Conservation (phyloP, 202 grass and related monocot species). For the Thinopyrum obtusiflorum region DNA sequence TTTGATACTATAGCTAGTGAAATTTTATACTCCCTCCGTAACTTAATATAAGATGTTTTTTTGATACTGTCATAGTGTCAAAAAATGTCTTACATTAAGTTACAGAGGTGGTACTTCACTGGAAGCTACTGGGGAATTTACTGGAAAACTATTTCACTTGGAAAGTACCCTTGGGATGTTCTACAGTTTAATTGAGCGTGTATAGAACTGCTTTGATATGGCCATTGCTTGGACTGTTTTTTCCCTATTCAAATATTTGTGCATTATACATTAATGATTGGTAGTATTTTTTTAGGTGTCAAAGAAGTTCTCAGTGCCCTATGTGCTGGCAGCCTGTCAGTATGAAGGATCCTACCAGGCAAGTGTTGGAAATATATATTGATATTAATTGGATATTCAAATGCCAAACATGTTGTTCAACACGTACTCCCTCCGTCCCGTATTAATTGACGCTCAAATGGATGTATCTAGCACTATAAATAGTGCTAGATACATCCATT, state of each 20-base stretch:
- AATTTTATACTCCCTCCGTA: not conserved
- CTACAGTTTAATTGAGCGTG: constrained; percentile 7
- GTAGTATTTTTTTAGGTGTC: constrained; percentile 61
- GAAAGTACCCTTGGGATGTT: not conserved
- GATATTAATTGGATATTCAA: not conserved
- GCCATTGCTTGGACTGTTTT: not conserved
- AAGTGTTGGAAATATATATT: constrained; percentile 27
- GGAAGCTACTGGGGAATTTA: not conserved
- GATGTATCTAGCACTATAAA: no score
- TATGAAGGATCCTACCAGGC: constrained; percentile 93
- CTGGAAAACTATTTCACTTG: constrained; percentile 12
- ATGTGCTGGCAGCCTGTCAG: constrained; percentile 94
- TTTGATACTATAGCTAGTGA: not conserved
- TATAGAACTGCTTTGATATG: constrained; percentile 4
- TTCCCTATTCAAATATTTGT: constrained; percentile 17
- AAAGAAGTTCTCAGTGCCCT: constrained; percentile 97
- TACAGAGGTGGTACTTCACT: not conserved
- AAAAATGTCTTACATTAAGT: no score
- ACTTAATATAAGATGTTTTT: no score
- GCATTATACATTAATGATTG: constrained; percentile 19
- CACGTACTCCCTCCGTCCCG: not conserved
- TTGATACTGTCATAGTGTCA: no score
- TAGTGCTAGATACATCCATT: not conserved
- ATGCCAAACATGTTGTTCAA: constrained; percentile 5
- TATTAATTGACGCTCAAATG: no score